phyloP scores from a whole-genome alignment of 305 asterid genomes.

The Ruellia speciosa region DNA sequence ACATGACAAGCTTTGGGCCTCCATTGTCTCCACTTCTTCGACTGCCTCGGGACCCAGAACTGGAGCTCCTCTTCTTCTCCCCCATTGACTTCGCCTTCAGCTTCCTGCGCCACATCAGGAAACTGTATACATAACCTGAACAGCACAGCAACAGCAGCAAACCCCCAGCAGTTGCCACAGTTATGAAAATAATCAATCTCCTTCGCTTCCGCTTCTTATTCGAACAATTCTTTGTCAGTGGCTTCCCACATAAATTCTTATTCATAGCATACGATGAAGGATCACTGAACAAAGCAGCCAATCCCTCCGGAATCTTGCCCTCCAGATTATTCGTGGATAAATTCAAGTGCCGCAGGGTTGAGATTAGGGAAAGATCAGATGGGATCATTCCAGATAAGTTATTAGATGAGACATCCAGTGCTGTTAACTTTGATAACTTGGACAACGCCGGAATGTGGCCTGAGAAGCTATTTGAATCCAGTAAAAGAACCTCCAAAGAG shows the following conservation, averaged over 20 bases:
- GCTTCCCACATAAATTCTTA: constrained; percentile 44
- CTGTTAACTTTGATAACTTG: constrained; percentile 31
- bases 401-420: constrained; percentile 45
- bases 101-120: constrained; percentile 46
- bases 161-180: constrained; percentile 41
- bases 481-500: constrained; percentile 29
- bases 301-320: constrained; percentile 46
- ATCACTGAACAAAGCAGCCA: constrained; percentile 44
- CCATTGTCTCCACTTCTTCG: constrained; percentile 63
- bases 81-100: constrained; percentile 31
- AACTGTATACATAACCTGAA: constrained; percentile 39
- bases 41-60: constrained; percentile 41
- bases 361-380: constrained; percentile 30
- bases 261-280: constrained; percentile 43
- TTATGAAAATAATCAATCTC: constrained; percentile 38
- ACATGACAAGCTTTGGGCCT: constrained; percentile 51
- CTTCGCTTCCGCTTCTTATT: constrained; percentile 26
- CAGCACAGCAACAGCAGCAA: constrained; percentile 38
- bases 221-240: constrained; percentile 33
- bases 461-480: constrained; percentile 48
- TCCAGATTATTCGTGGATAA: constrained; percentile 43
- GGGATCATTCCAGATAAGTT: constrained; percentile 49
- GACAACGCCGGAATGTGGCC: constrained; percentile 48
- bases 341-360: constrained; percentile 36
- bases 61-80: constrained; percentile 52